These are phyloP conservation scores for Xylaria scruposa DNA, from an alignment of 495 filamentous ascomycete species.

Conservation along the genomic window DNA sequence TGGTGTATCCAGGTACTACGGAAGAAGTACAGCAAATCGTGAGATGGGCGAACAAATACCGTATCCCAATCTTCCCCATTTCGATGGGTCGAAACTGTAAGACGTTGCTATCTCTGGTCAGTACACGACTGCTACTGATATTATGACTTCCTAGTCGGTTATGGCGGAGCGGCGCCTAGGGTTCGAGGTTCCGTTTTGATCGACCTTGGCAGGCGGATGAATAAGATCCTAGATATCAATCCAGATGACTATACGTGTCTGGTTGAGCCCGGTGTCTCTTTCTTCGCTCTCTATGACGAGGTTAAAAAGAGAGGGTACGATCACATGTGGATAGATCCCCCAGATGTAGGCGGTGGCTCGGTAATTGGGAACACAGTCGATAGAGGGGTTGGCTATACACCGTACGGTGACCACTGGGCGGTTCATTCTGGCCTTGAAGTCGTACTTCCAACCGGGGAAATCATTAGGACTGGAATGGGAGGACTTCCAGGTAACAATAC, in stretches of 20 bases:
- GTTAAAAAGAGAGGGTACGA: slow-evolving; percentile 42
- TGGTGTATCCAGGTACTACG: slow-evolving; percentile 54
- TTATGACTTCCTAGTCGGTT: slow-evolving; percentile 41
- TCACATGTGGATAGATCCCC: slow-evolving; percentile 43
- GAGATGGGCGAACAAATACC: slow-evolving; percentile 53
- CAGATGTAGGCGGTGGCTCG: slow-evolving; percentile 58
- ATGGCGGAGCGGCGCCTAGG: slow-evolving; percentile 62
- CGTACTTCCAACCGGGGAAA: slow-evolving; percentile 59
- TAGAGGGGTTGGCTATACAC: slow-evolving; percentile 60
- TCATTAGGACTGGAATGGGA: slow-evolving; percentile 63
- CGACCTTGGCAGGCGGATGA: slow-evolving; percentile 61
- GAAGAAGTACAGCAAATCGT: slow-evolving; percentile 55
- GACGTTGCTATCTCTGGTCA: slow-evolving; percentile 16
- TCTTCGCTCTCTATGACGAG: slow-evolving; percentile 55
- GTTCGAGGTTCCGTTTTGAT: slow-evolving; percentile 59
- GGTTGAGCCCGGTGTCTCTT: slow-evolving; percentile 60
- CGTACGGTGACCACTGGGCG: slow-evolving; percentile 42
- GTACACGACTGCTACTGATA: slow-evolving; percentile 14
- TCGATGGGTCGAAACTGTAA: slow-evolving; percentile 59
- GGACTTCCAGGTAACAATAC: slow-evolving; percentile 51
- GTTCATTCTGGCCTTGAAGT: slow-evolving; percentile 60
- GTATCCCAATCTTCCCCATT: slow-evolving; percentile 59
- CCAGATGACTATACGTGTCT: slow-evolving; percentile 56
- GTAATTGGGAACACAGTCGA: slow-evolving; percentile 61
- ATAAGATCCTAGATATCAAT: slow-evolving; percentile 59